Percentiles rank a stretch among this genome's conserved stretches.
These are phyloP conservation scores for Avena sativa DNA, from an alignment of 176 grass and related monocot species.

Conservation along the genomic window DNA sequence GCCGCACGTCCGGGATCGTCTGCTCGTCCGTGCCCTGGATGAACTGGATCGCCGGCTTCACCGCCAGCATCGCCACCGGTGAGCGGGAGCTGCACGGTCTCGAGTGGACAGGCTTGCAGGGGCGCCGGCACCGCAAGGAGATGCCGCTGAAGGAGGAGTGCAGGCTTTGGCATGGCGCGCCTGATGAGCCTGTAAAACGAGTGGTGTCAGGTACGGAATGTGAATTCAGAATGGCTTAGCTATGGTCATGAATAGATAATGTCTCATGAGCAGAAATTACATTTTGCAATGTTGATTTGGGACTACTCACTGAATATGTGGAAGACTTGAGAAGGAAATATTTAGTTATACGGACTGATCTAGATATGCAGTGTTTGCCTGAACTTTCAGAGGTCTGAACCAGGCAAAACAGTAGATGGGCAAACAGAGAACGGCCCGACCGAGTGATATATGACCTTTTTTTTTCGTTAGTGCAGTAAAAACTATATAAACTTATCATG, in stretches of 20 bases:
- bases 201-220: not conserved
- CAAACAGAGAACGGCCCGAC: not conserved
- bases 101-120: not conserved
- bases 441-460: not conserved
- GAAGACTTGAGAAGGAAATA: not conserved
- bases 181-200: conserved; percentile 35
- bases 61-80: conserved; percentile 44
- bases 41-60: conserved; percentile 86
- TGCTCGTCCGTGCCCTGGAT: conserved; percentile 93
- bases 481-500: not conserved
- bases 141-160: conserved; percentile 55
- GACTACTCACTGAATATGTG: not conserved
- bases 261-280: not conserved
- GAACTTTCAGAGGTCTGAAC: conserved; percentile 18
- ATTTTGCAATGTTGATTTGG: not conserved
- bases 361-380: not conserved
- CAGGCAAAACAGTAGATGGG: not conserved
- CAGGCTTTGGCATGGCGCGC: conserved; percentile 29
- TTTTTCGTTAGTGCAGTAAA: not conserved
- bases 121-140: conserved; percentile 49
- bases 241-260: not conserved
- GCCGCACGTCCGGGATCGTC: conserved; percentile 86
- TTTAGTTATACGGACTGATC: not conserved
- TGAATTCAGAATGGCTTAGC: not conserved
- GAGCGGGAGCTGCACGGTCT: not conserved